These are phyloP conservation scores for Diaporthe amygdali DNA, from an alignment of 2,329 filamentous ascomycete species.

Conservation along the genomic window DNA sequence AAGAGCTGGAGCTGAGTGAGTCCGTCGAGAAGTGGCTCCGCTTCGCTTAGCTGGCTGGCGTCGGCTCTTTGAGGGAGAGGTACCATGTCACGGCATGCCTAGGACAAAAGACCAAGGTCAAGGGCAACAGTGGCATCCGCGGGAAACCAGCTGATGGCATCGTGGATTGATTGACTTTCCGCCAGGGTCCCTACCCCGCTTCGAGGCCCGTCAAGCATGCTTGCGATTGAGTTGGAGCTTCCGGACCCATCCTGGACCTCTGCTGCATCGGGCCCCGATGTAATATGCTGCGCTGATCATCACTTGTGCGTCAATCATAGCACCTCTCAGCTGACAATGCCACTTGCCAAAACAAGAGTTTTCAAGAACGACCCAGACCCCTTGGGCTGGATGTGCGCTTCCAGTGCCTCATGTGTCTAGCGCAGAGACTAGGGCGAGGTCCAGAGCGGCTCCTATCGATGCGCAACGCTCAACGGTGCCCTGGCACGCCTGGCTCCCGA, in stretches of 20 bases:
- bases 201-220: slow-evolving; percentile 3
- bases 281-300: background rate
- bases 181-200: slow-evolving; percentile 9
- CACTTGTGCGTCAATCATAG: slow-evolving; percentile 1
- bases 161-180: slow-evolving; percentile 16
- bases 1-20: background rate
- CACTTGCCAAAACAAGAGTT: slow-evolving; percentile 13
- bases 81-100: background rate
- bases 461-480: background rate
- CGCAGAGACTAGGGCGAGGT: background rate
- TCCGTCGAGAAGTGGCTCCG: background rate
- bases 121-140: background rate
- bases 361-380: background rate
- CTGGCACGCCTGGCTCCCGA: background rate
- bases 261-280: background rate
- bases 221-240: slow-evolving; percentile 11
- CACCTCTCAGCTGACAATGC: slow-evolving; percentile 7
- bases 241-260: background rate
- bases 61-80: background rate
- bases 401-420: slow-evolving; percentile 7
- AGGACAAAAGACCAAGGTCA: background rate
- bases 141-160: slow-evolving; percentile 9
- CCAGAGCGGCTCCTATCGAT: background rate
- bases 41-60: background rate
- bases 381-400: slow-evolving; percentile 3